Evolutionary conservation across 805 yeast species (phyloP), one percentile per base, ranked within the genome.

Genomic region (Priceomyces medius): DNA sequence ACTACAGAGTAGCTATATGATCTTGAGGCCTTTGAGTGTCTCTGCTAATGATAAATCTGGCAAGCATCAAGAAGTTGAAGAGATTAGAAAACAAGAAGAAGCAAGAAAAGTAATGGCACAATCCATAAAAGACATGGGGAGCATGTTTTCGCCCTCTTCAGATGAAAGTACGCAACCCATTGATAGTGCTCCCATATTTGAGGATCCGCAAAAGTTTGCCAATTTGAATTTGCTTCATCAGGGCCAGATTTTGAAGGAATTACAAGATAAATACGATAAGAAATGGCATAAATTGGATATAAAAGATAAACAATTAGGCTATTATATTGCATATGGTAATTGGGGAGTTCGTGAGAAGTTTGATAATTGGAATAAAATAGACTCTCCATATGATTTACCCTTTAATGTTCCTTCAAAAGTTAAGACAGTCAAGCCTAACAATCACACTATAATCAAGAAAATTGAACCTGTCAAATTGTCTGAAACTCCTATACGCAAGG

Each of bases 331-430:
- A 0, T 85, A 80, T 59, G 90, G 90, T 2, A 69, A 82, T 36
- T 78, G 85, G 73, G 93, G 89, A 0, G 82, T 80, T 1, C 69
- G 95, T 46, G 80, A 76, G 36, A 76, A 76, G 16, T 74, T 83
- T 41, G 61, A 63, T 37, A 69, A 68, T 47, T 69, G 78, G 66
- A 68, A 64, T 42, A 58, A 68, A n/a, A 47, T 51, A 20, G 59
- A 54, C 3, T 57, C 69, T 6, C 89, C 87, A 1, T 73, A 71
- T 36, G 88, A 83, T 56, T 63, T 83, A 41, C 85, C 87, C 1
- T 82, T 81, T 54, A 55, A 58, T 19, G 37, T 66, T 3, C 79
- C 82, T 1, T 51, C 64, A 2, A 59, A 68, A 31, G 41, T 55
- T 10, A 48, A 52, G 31, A 49, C 61, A 7, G 36, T 55, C 2